Conservation (phyloP, 2,329 filamentous ascomycete species). For the Colletotrichum sp. region DNA sequence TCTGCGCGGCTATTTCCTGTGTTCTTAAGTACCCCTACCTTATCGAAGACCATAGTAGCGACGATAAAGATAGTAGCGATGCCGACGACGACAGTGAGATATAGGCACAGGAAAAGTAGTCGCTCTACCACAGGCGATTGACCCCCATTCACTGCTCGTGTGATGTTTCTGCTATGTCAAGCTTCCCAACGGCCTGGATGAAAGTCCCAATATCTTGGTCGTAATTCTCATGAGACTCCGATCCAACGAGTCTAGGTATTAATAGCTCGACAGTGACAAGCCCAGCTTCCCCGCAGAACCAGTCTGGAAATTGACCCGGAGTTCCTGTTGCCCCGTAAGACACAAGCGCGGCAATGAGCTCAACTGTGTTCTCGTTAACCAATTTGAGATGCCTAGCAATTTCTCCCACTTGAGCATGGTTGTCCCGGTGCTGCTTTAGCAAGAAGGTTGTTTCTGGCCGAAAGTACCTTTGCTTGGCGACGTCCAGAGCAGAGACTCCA, state of each 20-base stretch:
- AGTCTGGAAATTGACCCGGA: background rate
- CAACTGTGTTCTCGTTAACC: background rate
- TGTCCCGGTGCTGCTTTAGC: background rate
- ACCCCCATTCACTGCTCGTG: background rate
- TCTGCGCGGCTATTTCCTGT: too few species aligned
- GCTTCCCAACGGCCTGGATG: background rate
- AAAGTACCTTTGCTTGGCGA: background rate
- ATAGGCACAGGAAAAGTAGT: too few species aligned
- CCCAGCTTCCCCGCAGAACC: background rate
- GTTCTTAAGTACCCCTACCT: too few species aligned
- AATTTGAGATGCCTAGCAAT: background rate
- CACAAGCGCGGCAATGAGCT: background rate
- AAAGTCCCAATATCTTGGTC: background rate
- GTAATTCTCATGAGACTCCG: background rate
- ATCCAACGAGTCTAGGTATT: background rate
- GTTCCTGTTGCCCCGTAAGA: background rate
- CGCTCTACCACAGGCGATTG: background rate
- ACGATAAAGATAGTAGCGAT: too few species aligned
- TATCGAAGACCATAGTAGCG: too few species aligned
- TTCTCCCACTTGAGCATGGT: background rate
- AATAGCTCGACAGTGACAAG: background rate
- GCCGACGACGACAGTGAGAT: too few species aligned
- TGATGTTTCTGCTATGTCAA: background rate
- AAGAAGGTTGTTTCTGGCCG: background rate
- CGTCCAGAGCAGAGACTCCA: background rate